Conservation (phyloP, 2,329 filamentous ascomycete genomes). For the Cadophora luteo-olivacea region DNA sequence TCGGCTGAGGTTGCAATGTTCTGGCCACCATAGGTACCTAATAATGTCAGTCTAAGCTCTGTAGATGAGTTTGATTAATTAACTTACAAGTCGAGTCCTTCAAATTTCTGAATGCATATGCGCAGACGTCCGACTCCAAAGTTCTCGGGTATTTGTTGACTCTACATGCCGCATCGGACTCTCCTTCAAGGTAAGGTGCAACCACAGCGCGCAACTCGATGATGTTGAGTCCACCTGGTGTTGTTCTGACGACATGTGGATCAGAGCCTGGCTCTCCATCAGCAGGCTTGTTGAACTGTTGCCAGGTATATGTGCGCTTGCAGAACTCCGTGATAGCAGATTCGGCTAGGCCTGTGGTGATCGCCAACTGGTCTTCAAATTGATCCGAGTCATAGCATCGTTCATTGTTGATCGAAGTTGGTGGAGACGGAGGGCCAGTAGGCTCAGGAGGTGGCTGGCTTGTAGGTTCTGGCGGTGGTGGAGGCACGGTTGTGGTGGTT, state of each 20-base stretch:
- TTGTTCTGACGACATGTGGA: neutral
- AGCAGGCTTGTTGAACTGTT: neutral
- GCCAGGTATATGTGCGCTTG: neutral
- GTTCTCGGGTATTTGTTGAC: constrained; percentile 5
- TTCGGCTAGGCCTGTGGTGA: neutral
- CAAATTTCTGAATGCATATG: neutral
- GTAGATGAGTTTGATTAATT: too few species aligned
- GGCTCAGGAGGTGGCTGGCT: neutral
- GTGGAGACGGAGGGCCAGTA: neutral
- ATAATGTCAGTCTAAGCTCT: neutral
- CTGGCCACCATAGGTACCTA: neutral
- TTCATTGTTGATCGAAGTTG: neutral
- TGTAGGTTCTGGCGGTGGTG: neutral
- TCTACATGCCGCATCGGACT: neutral
- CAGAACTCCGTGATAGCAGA: neutral
- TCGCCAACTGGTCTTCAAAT: neutral
- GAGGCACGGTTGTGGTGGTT: neutral
- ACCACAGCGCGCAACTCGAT: neutral
- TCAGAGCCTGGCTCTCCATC: constrained; percentile 1
- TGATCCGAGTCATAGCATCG: neutral
- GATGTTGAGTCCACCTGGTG: neutral
- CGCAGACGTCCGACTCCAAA: neutral
- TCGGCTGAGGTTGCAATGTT: neutral
- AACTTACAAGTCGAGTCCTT: neutral
- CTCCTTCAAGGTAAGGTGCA: neutral